phyloP scores from a whole-genome alignment of 2,329 filamentous ascomycete species.

The Thelonectria blattea region DNA sequence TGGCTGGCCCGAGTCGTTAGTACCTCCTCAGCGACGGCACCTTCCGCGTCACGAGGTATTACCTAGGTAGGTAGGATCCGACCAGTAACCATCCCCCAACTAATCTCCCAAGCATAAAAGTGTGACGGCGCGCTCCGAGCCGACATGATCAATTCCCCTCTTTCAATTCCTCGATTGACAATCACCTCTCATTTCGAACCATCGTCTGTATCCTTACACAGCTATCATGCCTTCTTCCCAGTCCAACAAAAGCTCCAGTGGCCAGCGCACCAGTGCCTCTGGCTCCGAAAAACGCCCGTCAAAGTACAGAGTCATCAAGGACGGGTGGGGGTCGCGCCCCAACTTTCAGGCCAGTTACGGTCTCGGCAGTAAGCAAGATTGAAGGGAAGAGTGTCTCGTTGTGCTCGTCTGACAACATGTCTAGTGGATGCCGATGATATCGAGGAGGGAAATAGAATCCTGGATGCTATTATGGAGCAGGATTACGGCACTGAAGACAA shows the following conservation, averaged over 20 bases:
- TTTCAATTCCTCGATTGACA: too few relatives aligned
- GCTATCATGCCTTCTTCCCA: neutral
- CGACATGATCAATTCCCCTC: too few relatives aligned
- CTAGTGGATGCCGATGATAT: slow-evolving; percentile 13
- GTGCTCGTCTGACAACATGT: neutral
- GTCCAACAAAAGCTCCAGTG: neutral
- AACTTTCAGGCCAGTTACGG: slow-evolving; percentile 11
- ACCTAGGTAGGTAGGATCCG: too few relatives aligned
- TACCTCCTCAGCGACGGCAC: too few relatives aligned
- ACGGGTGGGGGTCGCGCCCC: slow-evolving; percentile 12
- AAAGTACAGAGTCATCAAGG: slow-evolving; percentile 7
- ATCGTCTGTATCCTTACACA: too few relatives aligned
- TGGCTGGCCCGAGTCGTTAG: too few relatives aligned
- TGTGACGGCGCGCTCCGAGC: too few relatives aligned
- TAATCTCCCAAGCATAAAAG: too few relatives aligned
- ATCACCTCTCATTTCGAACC: too few relatives aligned
- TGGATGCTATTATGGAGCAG: slow-evolving; percentile 9
- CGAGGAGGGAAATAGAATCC: slow-evolving; percentile 13
- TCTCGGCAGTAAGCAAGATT: neutral
- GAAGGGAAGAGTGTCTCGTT: neutral
- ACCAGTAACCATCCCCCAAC: too few relatives aligned
- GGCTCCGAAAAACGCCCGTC: neutral
- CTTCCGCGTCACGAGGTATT: too few relatives aligned
- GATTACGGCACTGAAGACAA: neutral
- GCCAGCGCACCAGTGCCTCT: neutral